Evolutionary conservation across 306 rosid genomes (phyloP).

Genomic region (Rosa multiflora): DNA sequence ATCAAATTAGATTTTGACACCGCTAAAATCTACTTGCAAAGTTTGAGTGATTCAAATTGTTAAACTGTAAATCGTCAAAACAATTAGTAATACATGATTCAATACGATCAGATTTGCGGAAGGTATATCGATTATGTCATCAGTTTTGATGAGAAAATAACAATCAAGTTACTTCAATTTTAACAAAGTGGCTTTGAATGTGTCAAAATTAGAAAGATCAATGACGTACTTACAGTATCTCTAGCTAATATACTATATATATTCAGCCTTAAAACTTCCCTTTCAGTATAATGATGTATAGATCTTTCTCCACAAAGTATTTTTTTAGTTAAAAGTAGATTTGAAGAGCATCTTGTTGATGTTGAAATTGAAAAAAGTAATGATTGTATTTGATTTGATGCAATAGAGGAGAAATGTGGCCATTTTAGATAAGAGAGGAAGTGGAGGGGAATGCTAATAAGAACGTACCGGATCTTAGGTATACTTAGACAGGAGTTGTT

Average conservation of each 20-base stretch:
- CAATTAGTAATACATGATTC: too few relatives aligned
- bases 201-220: neutral
- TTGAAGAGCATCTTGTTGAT: slow-evolving; percentile 42
- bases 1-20: too few relatives aligned
- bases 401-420: slow-evolving; percentile 31
- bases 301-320: slow-evolving; percentile 5
- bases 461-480: slow-evolving; percentile 35
- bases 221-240: neutral
- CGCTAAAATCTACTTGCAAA: too few relatives aligned
- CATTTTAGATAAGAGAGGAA: neutral
- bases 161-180: neutral
- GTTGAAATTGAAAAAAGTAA: slow-evolving; percentile 40
- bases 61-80: too few relatives aligned
- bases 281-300: neutral
- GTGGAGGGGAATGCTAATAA: neutral
- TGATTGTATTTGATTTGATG: slow-evolving; percentile 39
- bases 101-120: too few relatives aligned
- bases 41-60: too few relatives aligned
- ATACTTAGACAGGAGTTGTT: slow-evolving; percentile 46
- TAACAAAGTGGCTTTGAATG: neutral
- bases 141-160: too few relatives aligned
- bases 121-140: too few relatives aligned
- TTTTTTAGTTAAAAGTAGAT: slow-evolving; percentile 16
- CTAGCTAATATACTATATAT: neutral
- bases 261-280: neutral